These are phyloP conservation scores for Endocarpon pusillum DNA, from an alignment of 495 filamentous ascomycete genomes.

Conservation along the genomic window DNA sequence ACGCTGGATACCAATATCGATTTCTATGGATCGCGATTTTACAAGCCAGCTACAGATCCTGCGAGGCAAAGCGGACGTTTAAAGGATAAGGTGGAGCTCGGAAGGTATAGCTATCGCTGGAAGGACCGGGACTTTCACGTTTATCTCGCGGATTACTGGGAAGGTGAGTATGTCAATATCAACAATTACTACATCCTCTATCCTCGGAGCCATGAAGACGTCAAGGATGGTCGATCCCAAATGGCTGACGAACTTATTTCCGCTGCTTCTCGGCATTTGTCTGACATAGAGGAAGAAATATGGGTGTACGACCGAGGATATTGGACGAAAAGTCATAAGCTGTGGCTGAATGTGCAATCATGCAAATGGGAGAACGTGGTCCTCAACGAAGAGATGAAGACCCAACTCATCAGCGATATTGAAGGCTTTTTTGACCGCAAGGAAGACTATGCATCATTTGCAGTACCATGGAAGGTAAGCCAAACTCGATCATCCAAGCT, in stretches of 20 bases:
- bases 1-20: slow-evolving; percentile 1
- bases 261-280: slow-evolving; percentile 28
- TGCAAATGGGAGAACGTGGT: slow-evolving; percentile 48
- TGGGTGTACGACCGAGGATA: slow-evolving; percentile 43
- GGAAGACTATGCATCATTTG: slow-evolving; percentile 35
- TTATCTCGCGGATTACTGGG: slow-evolving; percentile 5
- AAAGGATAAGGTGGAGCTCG: slow-evolving; percentile 2
- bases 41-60: neutral
- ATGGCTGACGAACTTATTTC: slow-evolving; percentile 33
- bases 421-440: slow-evolving; percentile 38
- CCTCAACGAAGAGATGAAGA: slow-evolving; percentile 44
- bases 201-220: slow-evolving; percentile 1
- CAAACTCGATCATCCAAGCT: too few species aligned
- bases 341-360: slow-evolving; percentile 38
- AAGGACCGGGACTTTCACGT: slow-evolving; percentile 4
- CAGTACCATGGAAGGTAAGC: slow-evolving; percentile 42
- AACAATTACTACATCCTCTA: slow-evolving; percentile 6
- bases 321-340: slow-evolving; percentile 42
- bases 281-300: slow-evolving; percentile 40
- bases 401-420: slow-evolving; percentile 38
- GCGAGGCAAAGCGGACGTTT: slow-evolving; percentile 1
- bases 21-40: slow-evolving; percentile 1
- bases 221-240: slow-evolving; percentile 1
- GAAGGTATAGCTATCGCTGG: slow-evolving; percentile 7
- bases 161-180: neutral